Evolutionary conservation across 23 red algal genomes (phyloP), one percentile per base, ranked within the genome.

Genomic region (Gracilaria caudata): DNA sequence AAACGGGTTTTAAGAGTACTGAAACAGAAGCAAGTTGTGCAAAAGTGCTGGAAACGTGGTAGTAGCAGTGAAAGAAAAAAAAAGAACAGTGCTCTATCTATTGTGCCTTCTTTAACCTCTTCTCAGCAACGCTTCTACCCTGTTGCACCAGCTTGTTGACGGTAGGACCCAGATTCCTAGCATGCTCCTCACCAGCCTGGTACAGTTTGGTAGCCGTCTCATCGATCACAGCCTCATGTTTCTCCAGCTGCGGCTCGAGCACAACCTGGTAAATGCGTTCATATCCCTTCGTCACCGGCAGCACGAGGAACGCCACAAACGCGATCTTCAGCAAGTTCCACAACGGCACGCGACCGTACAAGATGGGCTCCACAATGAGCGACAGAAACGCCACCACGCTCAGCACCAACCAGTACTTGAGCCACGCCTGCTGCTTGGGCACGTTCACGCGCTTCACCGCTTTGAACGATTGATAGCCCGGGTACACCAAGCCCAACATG

Each of bases 381-480:
- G 58, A 64, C 1, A 86, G 40, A n/a, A 51, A 37, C 2, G 90
- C 79, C 4, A 93, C 80, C 0, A 93, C 81, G 49, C 68, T 79
- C 7, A 93, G 72, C 73, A 93, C 90, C 12, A 93, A 38, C 90
- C 90, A 93, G 53, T 93, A 93, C 43, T 86, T 84, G 44, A 93
- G 51, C 90, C 90, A 93, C 12, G 57, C 80, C 51, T 93, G 79
- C 43, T 93, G 90, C 37, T 45, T 51, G 3, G 64, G 72, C 5
- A 93, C 81, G 55, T 93, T 74, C 37, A 36, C 75, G 35, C 81
- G 82, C 25, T 81, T 85, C 38, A 93, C 81, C 12, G 90, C 90
- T 51, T 93, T 93, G 72, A 86, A 93, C 8, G 90, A 93, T 87
- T 93, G 90, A 54, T 93, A 93, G 51, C 90, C 87, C 11, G 87